Evolutionary conservation across 495 filamentous ascomycete genomes (phyloP), one percentile per base, ranked within the genome.

Genomic region (Penicillium alfredii): DNA sequence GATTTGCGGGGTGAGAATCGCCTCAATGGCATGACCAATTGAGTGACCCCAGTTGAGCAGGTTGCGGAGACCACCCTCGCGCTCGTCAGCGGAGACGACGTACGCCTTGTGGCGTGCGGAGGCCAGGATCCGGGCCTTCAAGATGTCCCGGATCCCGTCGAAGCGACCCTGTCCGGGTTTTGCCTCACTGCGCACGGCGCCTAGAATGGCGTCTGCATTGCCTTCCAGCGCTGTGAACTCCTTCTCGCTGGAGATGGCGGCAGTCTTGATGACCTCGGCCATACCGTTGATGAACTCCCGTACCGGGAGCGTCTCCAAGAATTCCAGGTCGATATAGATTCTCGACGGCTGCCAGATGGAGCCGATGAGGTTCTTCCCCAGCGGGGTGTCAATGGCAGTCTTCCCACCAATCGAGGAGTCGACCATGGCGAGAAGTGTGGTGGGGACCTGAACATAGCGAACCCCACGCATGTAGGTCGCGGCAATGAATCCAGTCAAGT

Each of bases 391-490:
- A 58, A 98, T 96, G 34, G 92, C 92, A 10, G 93, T 97, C 74
- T 98, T 98, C 28, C 92, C 92, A 36, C 92, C 92, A 60, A 98
- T 95, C 26, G 88, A 94, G 19, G 89, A 96, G 64, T 98, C 92
- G 12, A 98, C 92, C 92, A 98, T 98, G 41, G 93, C 77, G 38
- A 98, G 75, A 23, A 98, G 71, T 0, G 89, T 94, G 25, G 92
- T 97, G 2, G 92, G 92, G 34, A 97, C 88, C 66, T 98, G 93
- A 21, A 95, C 87, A 63, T 92, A 94, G 48, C 84, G 84, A 30
- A 98, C 84, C 29, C 93, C 93, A 40, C 92, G 79, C 89, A 97
- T 98, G 68, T 96, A 98, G 33, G 92, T 98, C 25, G 92, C 84
- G 14, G 92, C 92, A 14, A 96, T 84, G 61, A 94, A 98, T 33